Percentiles rank a stretch among this genome's conserved stretches.
Conservation (phyloP, 495 filamentous ascomycete genomes). For the Penicillium verhagenii region DNA sequence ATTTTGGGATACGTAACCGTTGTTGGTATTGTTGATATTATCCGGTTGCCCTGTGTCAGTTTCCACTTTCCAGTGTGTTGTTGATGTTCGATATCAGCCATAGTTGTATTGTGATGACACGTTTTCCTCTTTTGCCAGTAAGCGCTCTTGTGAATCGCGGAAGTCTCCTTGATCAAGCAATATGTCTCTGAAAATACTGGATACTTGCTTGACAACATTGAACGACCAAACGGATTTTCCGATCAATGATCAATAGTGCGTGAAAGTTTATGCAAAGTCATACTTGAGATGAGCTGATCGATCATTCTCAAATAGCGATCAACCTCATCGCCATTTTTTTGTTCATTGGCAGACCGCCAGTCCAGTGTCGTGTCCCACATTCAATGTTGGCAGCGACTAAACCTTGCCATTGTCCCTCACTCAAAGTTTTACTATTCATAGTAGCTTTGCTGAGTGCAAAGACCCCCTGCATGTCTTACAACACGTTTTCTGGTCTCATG, state of each 20-base stretch:
- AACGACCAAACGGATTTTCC: background rate
- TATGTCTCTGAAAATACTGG: constrained; percentile 7
- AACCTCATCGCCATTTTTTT: background rate
- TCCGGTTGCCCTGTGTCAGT: too few relatives aligned
- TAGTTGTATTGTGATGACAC: too few relatives aligned
- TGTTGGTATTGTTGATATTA: too few relatives aligned
- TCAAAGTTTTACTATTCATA: background rate
- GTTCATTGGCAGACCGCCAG: background rate
- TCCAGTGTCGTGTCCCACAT: background rate
- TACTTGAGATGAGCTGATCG: background rate
- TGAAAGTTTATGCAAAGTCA: background rate
- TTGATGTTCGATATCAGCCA: too few relatives aligned
- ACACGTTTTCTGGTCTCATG: constrained; percentile 22
- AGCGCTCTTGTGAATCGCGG: constrained; percentile 4
- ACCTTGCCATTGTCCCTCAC: background rate
- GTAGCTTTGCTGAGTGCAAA: background rate
- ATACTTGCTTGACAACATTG: too few relatives aligned
- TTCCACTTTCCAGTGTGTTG: too few relatives aligned
- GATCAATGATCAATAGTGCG: background rate
- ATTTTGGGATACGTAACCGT: too few relatives aligned
- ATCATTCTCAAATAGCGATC: background rate
- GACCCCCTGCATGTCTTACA: constrained; percentile 27
- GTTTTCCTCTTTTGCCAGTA: constrained; percentile 18
- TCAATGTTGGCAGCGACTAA: background rate
- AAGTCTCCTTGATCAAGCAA: background rate